Evolutionary conservation across 208 protist genomes (phyloP), one percentile per base, ranked within the genome.

Genomic region (Herpetomonas tarakana): DNA sequence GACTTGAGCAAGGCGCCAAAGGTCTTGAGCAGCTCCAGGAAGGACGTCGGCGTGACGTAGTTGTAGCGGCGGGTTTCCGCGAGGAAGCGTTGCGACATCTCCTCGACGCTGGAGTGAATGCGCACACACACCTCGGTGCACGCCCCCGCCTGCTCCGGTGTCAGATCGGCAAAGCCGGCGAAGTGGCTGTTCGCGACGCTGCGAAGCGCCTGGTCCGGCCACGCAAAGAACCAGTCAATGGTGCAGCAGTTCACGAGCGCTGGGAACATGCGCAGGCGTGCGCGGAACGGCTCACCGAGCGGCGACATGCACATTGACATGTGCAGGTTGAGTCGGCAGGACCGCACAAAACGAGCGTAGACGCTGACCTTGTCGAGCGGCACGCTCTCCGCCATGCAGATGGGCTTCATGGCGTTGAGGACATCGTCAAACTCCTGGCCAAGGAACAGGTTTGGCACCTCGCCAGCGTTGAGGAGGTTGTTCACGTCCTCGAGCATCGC

Each of bases 21-120:
- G 3, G 89, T 96, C 39, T 80, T 65, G 16, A 99, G 82, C 64
- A 99, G 61, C 71, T 99, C 97, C 2, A 99, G 81, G 79, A 98
- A 99, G 9, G 92, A 98, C 12, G 98, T 99, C n/a, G 98, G 98
- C 26, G 98, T 99, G 21, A 99, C 98, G 77, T 99, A 98, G 77
- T 98, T 99, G 74, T 98, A 78, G 4, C 98, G 91, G 27, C 88
- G 71, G 51, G 94, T 81, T 67, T 98, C 87, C 16, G 79, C 78
- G 2, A 98, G 79, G 62, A 98, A 99, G 49, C 83, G 67, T 0
- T 47, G 41, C 0, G 95, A 98, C 3, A 89, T 82, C 12, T 65
- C 56, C 60, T 98, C 92, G 16, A 99, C 97, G 53, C 76, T 92
- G 55, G 95, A 71, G 81, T 99, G 98, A 39, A 99, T 91, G 16